Evolutionary conservation across 2,329 filamentous ascomycete genomes (phyloP), one percentile per base, ranked within the genome.

Genomic region (Monascus ruber): DNA sequence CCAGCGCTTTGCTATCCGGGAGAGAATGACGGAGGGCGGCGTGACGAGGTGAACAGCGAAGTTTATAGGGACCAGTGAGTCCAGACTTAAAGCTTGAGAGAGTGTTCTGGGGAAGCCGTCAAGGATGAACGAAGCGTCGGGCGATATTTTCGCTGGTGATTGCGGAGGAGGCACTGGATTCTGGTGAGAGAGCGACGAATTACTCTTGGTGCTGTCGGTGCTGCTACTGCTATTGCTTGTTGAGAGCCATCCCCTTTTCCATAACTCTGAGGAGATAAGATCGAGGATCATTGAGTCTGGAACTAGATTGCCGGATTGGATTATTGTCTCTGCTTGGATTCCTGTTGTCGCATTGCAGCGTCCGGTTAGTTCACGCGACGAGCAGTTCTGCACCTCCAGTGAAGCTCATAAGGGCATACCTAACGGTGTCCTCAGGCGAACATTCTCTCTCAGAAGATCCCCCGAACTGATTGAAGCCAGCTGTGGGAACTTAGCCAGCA

Each of bases 101-200:
- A 84, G 83, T 5, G 85, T 98, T 48, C 91, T 83, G 2, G 91
- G 91, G 63, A 96, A 98, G 10, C 91, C 91, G 59, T 98, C 91
- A 38, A 98, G 81, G 47, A 98, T 83, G 62, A 95, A 96, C 1
- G 87, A 94, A 6, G 87, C 86, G 1, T 77, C 69, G 0, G 87
- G 83, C 46, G 82, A 74, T 33, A 91, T 74, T 36, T 80, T 59
- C 43, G 44, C 58, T 52, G 42, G 56, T 56, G 41, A 62, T 55
- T 38, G 55, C 52, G 24, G 58, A 17, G 17, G 2, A 17, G 17
- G 17, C 3, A 17, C 17, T 17, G 17, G 17, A 3, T 17, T 17
- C 55, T n/a, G 63, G 47, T 25, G 57, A 53, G 44, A 71, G 63
- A 37, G 70, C 58, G 7, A 66, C 65, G 36, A 70, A 63, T 37